Evolutionary conservation across 192 early-diverging fungal species (phyloP), one percentile per base, ranked within the genome.

Genomic region (Powellomyces hirtus): DNA sequence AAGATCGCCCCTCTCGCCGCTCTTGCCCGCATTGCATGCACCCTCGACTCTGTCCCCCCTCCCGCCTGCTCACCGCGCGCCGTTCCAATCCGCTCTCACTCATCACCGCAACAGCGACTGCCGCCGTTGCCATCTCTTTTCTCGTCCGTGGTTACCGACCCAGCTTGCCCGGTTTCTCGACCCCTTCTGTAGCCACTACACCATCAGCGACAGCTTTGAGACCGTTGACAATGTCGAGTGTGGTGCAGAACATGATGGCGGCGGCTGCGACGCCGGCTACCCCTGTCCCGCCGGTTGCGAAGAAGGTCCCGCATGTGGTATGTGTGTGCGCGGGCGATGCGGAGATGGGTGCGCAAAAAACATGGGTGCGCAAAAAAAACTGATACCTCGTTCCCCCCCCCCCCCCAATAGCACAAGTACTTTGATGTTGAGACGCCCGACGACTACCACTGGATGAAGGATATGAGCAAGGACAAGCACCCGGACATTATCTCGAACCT

Each of bases 371-470:
- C 20, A 59, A 11, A 59, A 8, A 14, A 42, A 42, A 18, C 40
- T 42, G 10, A 13, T 42, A 53, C 10, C 26, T 26, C 26, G 24
- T 29, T 68, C 22, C 10, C 30, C 16, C 18, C n/a, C 26, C 26
- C 16, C 11, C 6, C 33, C 7, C 16, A 1, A 44, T 38, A 61
- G 68, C 68, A 70, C 24, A 11, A 61, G 18, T 70, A 71, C 37
- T 40, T n/a, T 24, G 29, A 16, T 58, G 34, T 55, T n/a, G 37
- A 63, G 27, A 37, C 22, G 18, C 36, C 36, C 26, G 81, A 83
- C 62, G 26, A 36, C 38, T 83, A 79, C 64, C 81, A 83, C 62
- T 83, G 81, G 81, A 13, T 83, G 35, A 83, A 81, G 56, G 79
- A 81, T 60, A 55, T 68, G 51, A 72, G 62, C 64, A 46, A 70